phyloP scores from a whole-genome alignment of 805 yeast species.

The Blastobotrys muscicola region DNA sequence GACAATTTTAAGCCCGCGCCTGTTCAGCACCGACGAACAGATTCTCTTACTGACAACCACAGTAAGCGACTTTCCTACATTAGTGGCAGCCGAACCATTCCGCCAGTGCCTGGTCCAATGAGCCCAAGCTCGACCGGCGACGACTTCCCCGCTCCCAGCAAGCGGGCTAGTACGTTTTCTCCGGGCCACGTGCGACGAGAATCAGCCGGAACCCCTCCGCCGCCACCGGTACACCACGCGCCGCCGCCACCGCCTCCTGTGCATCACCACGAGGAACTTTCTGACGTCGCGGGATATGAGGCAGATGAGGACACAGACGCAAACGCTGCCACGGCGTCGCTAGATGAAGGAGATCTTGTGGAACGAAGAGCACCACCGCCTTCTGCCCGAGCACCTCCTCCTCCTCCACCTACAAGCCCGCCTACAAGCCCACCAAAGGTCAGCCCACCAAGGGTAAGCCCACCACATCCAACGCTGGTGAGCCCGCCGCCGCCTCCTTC shows the following conservation, averaged over 20 bases:
- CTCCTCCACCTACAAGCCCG: slow-evolving; percentile 12
- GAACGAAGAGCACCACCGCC: slow-evolving; percentile 7
- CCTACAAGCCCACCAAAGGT: slow-evolving; percentile 8
- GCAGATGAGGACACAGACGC: slow-evolving; percentile 50
- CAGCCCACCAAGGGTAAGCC: not conserved
- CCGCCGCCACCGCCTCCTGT: slow-evolving; percentile 14
- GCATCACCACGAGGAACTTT: slow-evolving; percentile 45
- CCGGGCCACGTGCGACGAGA: slow-evolving; percentile 11
- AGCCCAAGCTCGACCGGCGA: slow-evolving; percentile 1
- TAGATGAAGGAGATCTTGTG: slow-evolving; percentile 9
- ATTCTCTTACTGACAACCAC: not conserved
- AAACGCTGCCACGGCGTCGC: slow-evolving; percentile 12
- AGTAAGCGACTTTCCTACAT: slow-evolving; percentile 13
- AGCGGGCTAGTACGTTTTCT: slow-evolving; percentile 3
- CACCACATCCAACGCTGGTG: too few relatives aligned
- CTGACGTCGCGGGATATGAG: slow-evolving; percentile 44
- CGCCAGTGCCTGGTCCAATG: slow-evolving; percentile 14
- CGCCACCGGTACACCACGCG: slow-evolving; percentile 8
- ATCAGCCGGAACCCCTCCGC: slow-evolving; percentile 7
- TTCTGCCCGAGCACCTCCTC: slow-evolving; percentile 8
- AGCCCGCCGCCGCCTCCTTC: slow-evolving; percentile 16
- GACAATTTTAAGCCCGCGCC: slow-evolving; percentile 6
- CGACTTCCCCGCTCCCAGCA: not conserved
- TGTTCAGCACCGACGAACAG: not conserved
- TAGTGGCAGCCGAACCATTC: slow-evolving; percentile 15